Conservation (phyloP, 768 basidiomycete species). For the Auriculariales sp. region DNA sequence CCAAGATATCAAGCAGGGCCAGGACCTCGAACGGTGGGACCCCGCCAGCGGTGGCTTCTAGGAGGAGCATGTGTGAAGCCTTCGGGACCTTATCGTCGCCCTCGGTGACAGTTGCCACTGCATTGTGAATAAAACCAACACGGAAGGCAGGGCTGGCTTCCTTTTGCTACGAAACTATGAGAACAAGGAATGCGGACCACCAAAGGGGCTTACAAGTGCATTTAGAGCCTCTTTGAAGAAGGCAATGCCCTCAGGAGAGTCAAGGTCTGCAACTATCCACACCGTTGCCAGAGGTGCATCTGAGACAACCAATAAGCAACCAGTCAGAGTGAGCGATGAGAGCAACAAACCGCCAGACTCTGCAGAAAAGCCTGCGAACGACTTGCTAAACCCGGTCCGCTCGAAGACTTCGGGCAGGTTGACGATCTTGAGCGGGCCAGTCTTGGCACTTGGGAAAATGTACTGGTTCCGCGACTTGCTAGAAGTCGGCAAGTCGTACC, state of each 20-base stretch:
- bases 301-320: background rate
- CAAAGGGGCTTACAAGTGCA: slow-evolving; percentile 37
- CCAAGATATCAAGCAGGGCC: slow-evolving; percentile 19
- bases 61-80: slow-evolving; percentile 23
- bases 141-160: slow-evolving; percentile 33
- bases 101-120: slow-evolving; percentile 21
- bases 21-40: slow-evolving; percentile 27
- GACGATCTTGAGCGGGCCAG: slow-evolving; percentile 31
- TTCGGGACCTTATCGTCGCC: no score
- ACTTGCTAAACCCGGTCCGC: slow-evolving; percentile 27
- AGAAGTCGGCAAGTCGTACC: slow-evolving; percentile 78
- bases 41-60: no score
- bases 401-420: slow-evolving; percentile 41
- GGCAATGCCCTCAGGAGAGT: slow-evolving; percentile 40
- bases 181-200: background rate
- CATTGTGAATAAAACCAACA: slow-evolving; percentile 68
- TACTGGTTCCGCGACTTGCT: slow-evolving; percentile 57
- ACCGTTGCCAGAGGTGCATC: slow-evolving; percentile 15
- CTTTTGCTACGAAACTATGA: background rate
- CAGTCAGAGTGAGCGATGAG: background rate
- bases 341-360: slow-evolving; percentile 38
- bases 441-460: slow-evolving; percentile 41
- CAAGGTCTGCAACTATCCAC: slow-evolving; percentile 67
- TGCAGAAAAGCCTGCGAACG: slow-evolving; percentile 32
- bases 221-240: slow-evolving; percentile 50